A percentile compares a stretch with the other conserved stretches of the same genome.
Conservation (phyloP, 208 protist species). For the Crithidia sp. region DNA sequence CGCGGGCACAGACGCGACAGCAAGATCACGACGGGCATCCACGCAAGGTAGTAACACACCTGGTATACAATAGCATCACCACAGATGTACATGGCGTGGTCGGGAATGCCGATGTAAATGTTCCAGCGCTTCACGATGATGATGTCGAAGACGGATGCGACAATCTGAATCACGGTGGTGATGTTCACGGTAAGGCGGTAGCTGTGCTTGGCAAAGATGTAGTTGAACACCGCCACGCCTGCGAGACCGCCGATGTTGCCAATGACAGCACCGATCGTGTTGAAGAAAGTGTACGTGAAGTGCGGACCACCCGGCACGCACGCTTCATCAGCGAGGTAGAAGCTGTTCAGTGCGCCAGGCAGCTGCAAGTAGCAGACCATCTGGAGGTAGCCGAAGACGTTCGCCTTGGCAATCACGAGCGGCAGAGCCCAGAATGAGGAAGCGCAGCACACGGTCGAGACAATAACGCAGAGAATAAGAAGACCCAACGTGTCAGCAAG, state of each 20-base stretch:
- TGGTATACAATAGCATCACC: conserved; percentile 64
- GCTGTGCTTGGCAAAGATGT: conserved; percentile 58
- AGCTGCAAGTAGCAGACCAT: conserved; percentile 48
- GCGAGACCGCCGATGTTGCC: conserved; percentile 36
- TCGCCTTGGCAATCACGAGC: conserved; percentile 54
- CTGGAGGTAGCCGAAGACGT: conserved; percentile 53
- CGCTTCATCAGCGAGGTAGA: conserved; percentile 45
- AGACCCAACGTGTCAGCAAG: conserved; percentile 28
- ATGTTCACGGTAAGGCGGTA: conserved; percentile 54
- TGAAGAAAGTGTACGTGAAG: conserved; percentile 65
- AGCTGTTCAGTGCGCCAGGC: conserved; percentile 40
- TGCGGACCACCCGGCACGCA: conserved; percentile 56
- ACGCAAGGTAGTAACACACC: conserved; percentile 59
- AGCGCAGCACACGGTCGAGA: conserved; percentile 36
- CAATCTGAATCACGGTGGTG: conserved; percentile 36
- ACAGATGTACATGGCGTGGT: conserved; percentile 68
- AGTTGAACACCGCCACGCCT: conserved; percentile 51
- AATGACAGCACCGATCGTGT: conserved; percentile 49
- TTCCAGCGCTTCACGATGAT: conserved; percentile 65
- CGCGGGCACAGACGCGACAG: conserved; percentile 79
- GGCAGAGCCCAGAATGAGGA: conserved; percentile 54
- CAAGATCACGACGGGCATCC: conserved; percentile 72
- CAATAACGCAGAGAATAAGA: conserved; percentile 31
- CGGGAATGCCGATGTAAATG: conserved; percentile 45
- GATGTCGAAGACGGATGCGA: conserved; percentile 59